Evolutionary conservation across 768 basidiomycete genomes (phyloP).

Genomic region (Leccinum boreale): DNA sequence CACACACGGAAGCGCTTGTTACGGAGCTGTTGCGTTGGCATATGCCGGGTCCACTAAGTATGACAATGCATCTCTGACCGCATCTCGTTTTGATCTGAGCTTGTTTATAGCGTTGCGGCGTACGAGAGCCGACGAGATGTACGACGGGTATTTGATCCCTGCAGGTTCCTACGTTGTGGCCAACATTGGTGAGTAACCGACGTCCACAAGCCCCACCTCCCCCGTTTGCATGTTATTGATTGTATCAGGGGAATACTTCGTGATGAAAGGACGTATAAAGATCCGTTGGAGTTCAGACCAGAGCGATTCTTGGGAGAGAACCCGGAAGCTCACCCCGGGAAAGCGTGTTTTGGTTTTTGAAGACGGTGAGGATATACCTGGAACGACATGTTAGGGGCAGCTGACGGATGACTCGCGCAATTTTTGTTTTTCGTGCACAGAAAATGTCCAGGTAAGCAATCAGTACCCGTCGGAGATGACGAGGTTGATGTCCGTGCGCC

Average conservation of each 20-base stretch:
- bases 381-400: background rate
- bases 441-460: slow-evolving; percentile 11
- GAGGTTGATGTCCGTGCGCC: no score
- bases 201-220: background rate
- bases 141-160: slow-evolving; percentile 22
- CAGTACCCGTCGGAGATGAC: background rate
- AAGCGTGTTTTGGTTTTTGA: slow-evolving; percentile 17
- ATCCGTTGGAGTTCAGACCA: slow-evolving; percentile 20
- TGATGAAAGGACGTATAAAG: slow-evolving; percentile 15
- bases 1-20: background rate
- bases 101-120: slow-evolving; percentile 4
- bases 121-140: slow-evolving; percentile 11
- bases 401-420: background rate
- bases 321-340: slow-evolving; percentile 13
- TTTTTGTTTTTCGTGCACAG: background rate
- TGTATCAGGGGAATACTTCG: slow-evolving; percentile 16
- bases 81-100: background rate
- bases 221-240: background rate
- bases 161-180: slow-evolving; percentile 13
- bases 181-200: slow-evolving; percentile 14
- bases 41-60: slow-evolving; percentile 12
- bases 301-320: slow-evolving; percentile 22
- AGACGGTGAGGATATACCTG: slow-evolving; percentile 5
- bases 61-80: background rate
- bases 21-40: slow-evolving; percentile 26